Evolutionary conservation across 2,329 filamentous ascomycete species (phyloP).

Genomic region (Clathrospora elynae): DNA sequence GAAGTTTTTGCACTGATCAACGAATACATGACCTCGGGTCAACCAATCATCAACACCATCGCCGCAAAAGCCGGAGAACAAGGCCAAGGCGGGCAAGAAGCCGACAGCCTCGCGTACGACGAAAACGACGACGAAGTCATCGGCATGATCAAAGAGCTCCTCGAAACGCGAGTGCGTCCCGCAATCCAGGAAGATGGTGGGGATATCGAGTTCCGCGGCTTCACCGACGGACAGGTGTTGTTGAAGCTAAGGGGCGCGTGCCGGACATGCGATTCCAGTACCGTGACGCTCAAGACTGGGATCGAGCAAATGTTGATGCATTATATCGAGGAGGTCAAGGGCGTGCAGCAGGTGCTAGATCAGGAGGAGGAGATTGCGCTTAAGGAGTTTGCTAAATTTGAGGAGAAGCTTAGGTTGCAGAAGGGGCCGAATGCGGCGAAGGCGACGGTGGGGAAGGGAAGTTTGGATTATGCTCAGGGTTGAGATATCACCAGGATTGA

Average conservation of each 20-base stretch:
- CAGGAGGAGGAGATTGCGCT: slow-evolving; percentile 88
- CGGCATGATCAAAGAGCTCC: slow-evolving; percentile 96
- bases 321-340: slow-evolving; percentile 93
- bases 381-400: slow-evolving; percentile 90
- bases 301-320: slow-evolving; percentile 97
- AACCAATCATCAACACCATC: slow-evolving; percentile 75
- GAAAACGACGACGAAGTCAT: slow-evolving; percentile 94
- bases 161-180: slow-evolving; percentile 92
- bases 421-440: slow-evolving; percentile 59
- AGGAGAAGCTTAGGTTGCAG: slow-evolving; percentile 75
- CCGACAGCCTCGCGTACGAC: slow-evolving; percentile 79
- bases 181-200: slow-evolving; percentile 97
- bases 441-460: slow-evolving; percentile 57
- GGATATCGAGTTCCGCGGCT: slow-evolving; percentile 94
- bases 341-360: slow-evolving; percentile 87
- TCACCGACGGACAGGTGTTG: slow-evolving; percentile 81
- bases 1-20: slow-evolving; percentile 96
- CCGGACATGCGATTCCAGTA: slow-evolving; percentile 94
- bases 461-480: slow-evolving; percentile 57
- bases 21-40: slow-evolving; percentile 83
- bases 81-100: slow-evolving; percentile 56
- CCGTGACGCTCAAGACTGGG: slow-evolving; percentile 94
- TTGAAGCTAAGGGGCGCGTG: slow-evolving; percentile 91
- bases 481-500: too few species aligned
- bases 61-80: slow-evolving; percentile 62